Evolutionary conservation across 768 basidiomycete genomes (phyloP).

Genomic region (Pleurotus citrinopileatus): DNA sequence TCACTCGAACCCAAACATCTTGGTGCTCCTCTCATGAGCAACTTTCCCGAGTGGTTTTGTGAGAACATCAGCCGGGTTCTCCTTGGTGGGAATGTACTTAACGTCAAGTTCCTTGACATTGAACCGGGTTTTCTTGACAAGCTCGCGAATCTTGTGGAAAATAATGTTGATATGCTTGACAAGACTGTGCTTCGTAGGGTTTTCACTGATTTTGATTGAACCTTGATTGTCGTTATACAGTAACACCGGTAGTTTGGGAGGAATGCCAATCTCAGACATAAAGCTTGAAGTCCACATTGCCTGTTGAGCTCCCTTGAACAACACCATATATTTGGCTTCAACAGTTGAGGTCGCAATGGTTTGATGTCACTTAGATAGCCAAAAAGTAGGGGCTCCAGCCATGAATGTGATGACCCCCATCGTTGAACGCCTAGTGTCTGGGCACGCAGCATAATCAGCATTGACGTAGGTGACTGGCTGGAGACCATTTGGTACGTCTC

Average conservation of each 20-base stretch:
- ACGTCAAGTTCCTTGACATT: slow-evolving; percentile 15
- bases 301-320: slow-evolving; percentile 20
- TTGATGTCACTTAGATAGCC: slow-evolving; percentile 30
- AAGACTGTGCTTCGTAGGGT: slow-evolving; percentile 20
- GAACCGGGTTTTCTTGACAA: not conserved
- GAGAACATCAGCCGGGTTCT: slow-evolving; percentile 36
- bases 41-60: slow-evolving; percentile 26
- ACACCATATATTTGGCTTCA: slow-evolving; percentile 35
- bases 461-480: slow-evolving; percentile 12
- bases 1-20: too few species aligned
- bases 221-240: slow-evolving; percentile 25
- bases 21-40: not conserved
- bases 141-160: slow-evolving; percentile 24
- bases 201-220: slow-evolving; percentile 24
- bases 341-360: slow-evolving; percentile 30
- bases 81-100: slow-evolving; percentile 21
- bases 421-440: slow-evolving; percentile 23
- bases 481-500: not conserved
- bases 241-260: not conserved
- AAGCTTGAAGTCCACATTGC: slow-evolving; percentile 25
- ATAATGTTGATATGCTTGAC: slow-evolving; percentile 30
- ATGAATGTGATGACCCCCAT: slow-evolving; percentile 29
- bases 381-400: slow-evolving; percentile 28
- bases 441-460: slow-evolving; percentile 19
- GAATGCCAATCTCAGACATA: slow-evolving; percentile 20